Base-by-base conservation (phyloP, 2,329 filamentous ascomycete genomes). In the Trichothecium sympodiale region DNA sequence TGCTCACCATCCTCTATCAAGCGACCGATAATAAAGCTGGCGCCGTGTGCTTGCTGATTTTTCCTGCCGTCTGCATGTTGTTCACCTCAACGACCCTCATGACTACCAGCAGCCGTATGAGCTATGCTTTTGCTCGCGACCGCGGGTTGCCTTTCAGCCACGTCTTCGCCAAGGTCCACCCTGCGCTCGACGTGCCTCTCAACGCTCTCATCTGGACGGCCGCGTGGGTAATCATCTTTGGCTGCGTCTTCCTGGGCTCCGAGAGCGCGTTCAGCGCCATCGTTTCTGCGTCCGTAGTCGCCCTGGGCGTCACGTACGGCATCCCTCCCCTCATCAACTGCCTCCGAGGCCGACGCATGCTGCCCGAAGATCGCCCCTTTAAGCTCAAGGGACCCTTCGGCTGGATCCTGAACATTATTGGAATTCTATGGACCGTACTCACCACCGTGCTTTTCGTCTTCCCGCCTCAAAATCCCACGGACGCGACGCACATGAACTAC, bases 391-490 rank as follows among this genome's bases (percentile, higher is more conserved):
- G 34, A 5, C 54, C 50, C 47, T 41, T 61, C 2, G 60, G 60
- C 6, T 63, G 60, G 60, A 50, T 44, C 1, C 40, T 42, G 2
- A 52, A 62, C 28, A 43, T 47, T 6, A 44, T 52, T 18, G 79
- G 81, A 5, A 64, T 87, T 32, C 60, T 61, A 0, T 87, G 80
- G 56, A 72, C 79, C 2, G 58, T 74, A 10, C 53, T 86, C n/a
- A 86, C 81, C 0, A 85, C 80, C 0, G 74, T 85, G 1, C 64
- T 87, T 1, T 86, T 86, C 56, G 66, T 85, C 15, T 84, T 86
- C 56, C 82, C 82, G 3, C 81, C 82, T 0, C 67, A 67, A 7
- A 49, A 77, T 4, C 79, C 78, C 0, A 77, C 80, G 2, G 75
- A 74, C 0, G 64, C 68, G 0, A 72, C 60, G 45, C 84, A 73